These are phyloP conservation scores for Cladorrhinum sp. DNA, from an alignment of 2,329 filamentous ascomycete species.

Conservation along the genomic window DNA sequence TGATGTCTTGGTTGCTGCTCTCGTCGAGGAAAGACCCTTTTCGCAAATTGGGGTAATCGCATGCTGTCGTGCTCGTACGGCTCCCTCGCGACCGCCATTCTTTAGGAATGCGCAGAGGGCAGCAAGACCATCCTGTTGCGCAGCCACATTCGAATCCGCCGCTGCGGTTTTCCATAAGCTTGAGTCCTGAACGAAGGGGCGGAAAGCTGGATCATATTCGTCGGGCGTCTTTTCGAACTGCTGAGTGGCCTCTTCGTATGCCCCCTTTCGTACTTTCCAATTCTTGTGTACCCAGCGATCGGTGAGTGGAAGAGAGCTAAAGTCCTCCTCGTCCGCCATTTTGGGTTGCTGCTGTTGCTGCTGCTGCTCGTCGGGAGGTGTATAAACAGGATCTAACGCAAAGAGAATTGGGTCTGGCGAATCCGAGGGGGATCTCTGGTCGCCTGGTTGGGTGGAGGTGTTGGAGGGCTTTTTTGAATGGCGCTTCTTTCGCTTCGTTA, in stretches of 20 bases:
- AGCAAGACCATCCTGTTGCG: slow-evolving; percentile 87
- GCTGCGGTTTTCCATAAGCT: slow-evolving; percentile 89
- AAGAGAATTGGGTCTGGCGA: not conserved
- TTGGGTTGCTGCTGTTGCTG: too few relatives aligned
- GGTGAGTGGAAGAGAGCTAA: slow-evolving; percentile 70
- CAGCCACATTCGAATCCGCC: slow-evolving; percentile 91
- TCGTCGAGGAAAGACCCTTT: slow-evolving; percentile 84
- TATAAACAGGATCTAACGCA: not conserved
- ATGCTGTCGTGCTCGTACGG: slow-evolving; percentile 69
- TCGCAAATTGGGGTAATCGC: slow-evolving; percentile 81
- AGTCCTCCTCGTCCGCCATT: slow-evolving; percentile 89
- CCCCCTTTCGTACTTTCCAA: slow-evolving; percentile 96
- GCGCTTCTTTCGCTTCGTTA: slow-evolving; percentile 8
- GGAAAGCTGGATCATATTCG: slow-evolving; percentile 81
- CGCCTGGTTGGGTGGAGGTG: not conserved
- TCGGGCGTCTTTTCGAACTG: slow-evolving; percentile 81
- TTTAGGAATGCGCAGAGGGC: slow-evolving; percentile 91
- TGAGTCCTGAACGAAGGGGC: slow-evolving; percentile 81
- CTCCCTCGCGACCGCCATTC: slow-evolving; percentile 77
- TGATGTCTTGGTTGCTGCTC: slow-evolving; percentile 83
- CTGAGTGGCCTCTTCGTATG: slow-evolving; percentile 88
- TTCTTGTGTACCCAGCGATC: slow-evolving; percentile 87
- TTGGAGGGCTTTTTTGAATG: not conserved
- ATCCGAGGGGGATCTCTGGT: not conserved
- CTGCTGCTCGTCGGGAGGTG: not conserved